Conservation (phyloP, 106 monocot species). For the Dendrobium huoshanense region DNA sequence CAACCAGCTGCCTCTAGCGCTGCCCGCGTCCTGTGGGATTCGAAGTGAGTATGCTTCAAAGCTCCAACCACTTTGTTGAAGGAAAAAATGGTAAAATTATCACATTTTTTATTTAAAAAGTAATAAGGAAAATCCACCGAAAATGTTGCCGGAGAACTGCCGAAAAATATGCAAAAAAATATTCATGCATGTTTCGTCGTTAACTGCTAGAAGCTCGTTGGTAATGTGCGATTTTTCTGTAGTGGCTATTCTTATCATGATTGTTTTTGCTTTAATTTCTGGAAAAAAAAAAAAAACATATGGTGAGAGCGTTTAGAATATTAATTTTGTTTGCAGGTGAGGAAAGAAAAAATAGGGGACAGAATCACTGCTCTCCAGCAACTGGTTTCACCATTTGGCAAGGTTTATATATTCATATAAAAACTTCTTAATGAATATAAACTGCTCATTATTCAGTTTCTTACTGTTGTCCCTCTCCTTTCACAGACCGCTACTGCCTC, state of each 20-base stretch:
- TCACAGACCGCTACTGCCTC: slow-evolving; percentile 84
- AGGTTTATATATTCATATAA: slow-evolving; percentile 23
- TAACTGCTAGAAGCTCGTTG: too few species aligned
- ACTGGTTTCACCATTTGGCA: slow-evolving; percentile 75
- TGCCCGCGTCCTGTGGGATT: too few species aligned
- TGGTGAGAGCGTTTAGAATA: neutral
- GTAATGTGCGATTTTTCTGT: too few species aligned
- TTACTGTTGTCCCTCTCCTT: neutral
- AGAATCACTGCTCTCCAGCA: slow-evolving; percentile 77
- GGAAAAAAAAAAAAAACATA: neutral
- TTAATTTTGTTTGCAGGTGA: slow-evolving; percentile 28
- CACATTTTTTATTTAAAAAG: too few species aligned
- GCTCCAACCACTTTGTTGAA: too few species aligned
- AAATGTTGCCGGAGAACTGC: too few species aligned
- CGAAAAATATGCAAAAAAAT: too few species aligned
- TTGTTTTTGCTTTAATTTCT: neutral
- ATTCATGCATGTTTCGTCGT: too few species aligned
- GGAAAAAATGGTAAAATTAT: too few species aligned
- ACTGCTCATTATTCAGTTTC: neutral
- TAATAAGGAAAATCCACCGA: too few species aligned
- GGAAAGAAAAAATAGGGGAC: slow-evolving; percentile 78
- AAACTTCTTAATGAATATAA: neutral
- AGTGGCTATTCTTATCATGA: neutral
- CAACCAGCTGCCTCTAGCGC: too few species aligned
- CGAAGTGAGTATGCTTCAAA: too few species aligned